A percentile compares a stretch with the other conserved stretches of the same genome.
These are phyloP conservation scores for Russula compacta DNA, from an alignment of 768 basidiomycete genomes.

Conservation along the genomic window DNA sequence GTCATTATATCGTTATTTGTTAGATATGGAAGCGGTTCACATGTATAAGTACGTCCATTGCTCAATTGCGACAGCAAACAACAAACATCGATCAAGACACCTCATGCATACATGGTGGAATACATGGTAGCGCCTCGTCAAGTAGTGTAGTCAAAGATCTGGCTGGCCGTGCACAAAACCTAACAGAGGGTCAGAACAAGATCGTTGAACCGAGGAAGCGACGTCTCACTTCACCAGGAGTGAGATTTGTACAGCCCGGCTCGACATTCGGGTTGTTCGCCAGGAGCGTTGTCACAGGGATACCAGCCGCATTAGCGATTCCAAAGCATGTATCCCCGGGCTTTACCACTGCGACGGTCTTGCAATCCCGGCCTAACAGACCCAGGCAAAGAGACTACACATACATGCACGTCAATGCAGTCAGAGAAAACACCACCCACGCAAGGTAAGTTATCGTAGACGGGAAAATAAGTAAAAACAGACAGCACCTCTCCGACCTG, in stretches of 20 bases:
- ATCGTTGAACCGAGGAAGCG: too few relatives aligned
- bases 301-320: constrained; percentile 20
- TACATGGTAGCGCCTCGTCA: too few relatives aligned
- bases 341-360: not conserved
- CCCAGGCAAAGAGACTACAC: too few relatives aligned
- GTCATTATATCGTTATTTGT: not conserved
- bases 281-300: constrained; percentile 47
- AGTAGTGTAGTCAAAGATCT: too few relatives aligned
- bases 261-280: constrained; percentile 71
- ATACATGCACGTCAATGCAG: too few relatives aligned
- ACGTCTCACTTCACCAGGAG: constrained; percentile 35
- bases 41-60: not conserved
- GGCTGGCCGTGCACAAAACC: not conserved
- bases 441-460: too few relatives aligned
- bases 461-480: too few relatives aligned
- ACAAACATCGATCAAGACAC: not conserved
- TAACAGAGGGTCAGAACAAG: not conserved
- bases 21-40: not conserved
- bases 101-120: too few relatives aligned
- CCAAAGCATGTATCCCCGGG: too few relatives aligned
- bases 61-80: not conserved
- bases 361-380: not conserved
- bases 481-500: too few relatives aligned
- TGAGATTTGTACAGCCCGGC: constrained; percentile 50
- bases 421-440: too few relatives aligned